These are phyloP conservation scores for Sporothrix brasiliensis DNA, from an alignment of 2,329 filamentous ascomycete species.

Conservation along the genomic window DNA sequence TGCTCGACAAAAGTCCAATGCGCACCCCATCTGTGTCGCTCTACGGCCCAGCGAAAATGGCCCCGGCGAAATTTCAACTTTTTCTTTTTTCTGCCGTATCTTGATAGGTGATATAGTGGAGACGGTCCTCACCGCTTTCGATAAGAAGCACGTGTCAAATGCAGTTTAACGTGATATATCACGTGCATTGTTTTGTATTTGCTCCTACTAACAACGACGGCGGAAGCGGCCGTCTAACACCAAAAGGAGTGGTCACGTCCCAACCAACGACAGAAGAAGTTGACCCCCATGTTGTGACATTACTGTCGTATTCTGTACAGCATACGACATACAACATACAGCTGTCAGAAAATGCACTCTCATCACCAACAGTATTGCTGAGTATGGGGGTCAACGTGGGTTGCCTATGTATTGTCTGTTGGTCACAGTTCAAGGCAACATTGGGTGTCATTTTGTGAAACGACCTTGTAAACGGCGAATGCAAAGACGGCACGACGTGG, in stretches of 20 bases:
- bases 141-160: constrained; percentile 10
- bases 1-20: background rate
- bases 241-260: background rate
- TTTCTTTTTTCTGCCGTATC: constrained; percentile 34
- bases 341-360: background rate
- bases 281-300: constrained; percentile 5
- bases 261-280: background rate
- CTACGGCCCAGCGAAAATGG: background rate
- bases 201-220: background rate
- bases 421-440: constrained; percentile 8
- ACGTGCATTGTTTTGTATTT: background rate
- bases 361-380: background rate
- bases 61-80: constrained; percentile 29
- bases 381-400: too few species aligned
- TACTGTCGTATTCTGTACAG: background rate
- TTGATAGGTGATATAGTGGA: background rate
- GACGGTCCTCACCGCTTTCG: constrained; percentile 29
- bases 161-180: background rate
- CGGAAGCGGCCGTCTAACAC: constrained; percentile 9
- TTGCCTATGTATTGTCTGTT: background rate
- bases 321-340: too few species aligned
- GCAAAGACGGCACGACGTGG: too few species aligned
- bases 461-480: background rate
- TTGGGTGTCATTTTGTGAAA: background rate
- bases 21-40: background rate